Evolutionary conservation across 2,329 filamentous ascomycete genomes (phyloP).

Genomic region (Colletotrichum plurivorum): DNA sequence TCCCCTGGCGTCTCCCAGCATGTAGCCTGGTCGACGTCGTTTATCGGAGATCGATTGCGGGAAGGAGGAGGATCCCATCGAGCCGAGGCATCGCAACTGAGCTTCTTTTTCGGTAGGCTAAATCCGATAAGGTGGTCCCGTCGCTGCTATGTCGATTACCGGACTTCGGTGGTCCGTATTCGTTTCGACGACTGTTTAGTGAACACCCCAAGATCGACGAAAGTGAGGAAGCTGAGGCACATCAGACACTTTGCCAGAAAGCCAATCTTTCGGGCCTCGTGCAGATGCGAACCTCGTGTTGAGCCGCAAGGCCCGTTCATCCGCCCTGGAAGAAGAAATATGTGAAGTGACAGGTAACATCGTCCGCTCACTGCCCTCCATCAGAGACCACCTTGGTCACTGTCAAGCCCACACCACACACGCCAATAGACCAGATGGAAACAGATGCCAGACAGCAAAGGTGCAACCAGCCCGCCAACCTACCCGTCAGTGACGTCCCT

Average conservation of each 20-base stretch:
- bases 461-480: not conserved
- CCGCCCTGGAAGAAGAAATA: not conserved
- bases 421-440: not conserved
- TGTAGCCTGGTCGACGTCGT: slow-evolving; percentile 22
- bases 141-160: not conserved
- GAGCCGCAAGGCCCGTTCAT: not conserved
- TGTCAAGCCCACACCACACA: not conserved
- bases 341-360: not conserved
- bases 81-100: slow-evolving; percentile 7
- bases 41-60: slow-evolving; percentile 27
- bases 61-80: slow-evolving; percentile 9
- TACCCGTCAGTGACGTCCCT: slow-evolving; percentile 17
- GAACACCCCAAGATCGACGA: slow-evolving; percentile 9
- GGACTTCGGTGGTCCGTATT: not conserved
- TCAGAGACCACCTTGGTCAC: not conserved
- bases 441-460: not conserved
- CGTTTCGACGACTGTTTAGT: slow-evolving; percentile 26
- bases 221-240: not conserved
- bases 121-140: slow-evolving; percentile 15
- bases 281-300: slow-evolving; percentile 2
- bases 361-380: not conserved
- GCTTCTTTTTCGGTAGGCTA: slow-evolving; percentile 28
- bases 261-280: slow-evolving; percentile 5
- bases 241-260: not conserved
- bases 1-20: slow-evolving; percentile 5